A percentile compares a stretch with the other conserved stretches of the same genome.
phyloP scores from a whole-genome alignment of 2,329 filamentous ascomycete genomes.

The Dendrostoma leiphaemia region DNA sequence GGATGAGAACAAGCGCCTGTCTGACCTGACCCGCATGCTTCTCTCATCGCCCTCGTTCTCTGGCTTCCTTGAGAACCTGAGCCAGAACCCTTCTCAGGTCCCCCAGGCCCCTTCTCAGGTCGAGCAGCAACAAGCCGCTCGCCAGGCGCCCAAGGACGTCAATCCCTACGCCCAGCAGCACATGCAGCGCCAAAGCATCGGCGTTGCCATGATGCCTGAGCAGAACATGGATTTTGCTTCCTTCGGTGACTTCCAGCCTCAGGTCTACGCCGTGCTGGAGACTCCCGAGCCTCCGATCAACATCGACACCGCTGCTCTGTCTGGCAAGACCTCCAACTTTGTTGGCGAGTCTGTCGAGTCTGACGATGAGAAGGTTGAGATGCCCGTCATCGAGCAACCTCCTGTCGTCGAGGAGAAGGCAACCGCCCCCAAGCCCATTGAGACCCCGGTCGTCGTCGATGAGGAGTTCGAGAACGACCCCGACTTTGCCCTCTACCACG shows the following conservation, averaged over 20 bases:
- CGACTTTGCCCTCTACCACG: slow-evolving; percentile 59
- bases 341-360: slow-evolving; percentile 43
- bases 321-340: slow-evolving; percentile 65
- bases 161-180: slow-evolving; percentile 60
- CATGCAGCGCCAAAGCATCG: slow-evolving; percentile 64
- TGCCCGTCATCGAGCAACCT: slow-evolving; percentile 46
- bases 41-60: slow-evolving; percentile 79
- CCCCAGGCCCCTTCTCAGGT: slow-evolving; percentile 35
- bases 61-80: slow-evolving; percentile 72
- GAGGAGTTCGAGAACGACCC: slow-evolving; percentile 62
- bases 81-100: slow-evolving; percentile 52
- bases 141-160: slow-evolving; percentile 62
- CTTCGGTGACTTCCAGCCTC: slow-evolving; percentile 65
- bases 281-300: slow-evolving; percentile 58
- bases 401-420: slow-evolving; percentile 34
- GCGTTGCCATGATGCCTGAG: slow-evolving; percentile 82
- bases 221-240: slow-evolving; percentile 72
- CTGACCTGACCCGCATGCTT: slow-evolving; percentile 77
- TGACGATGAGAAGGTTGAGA: slow-evolving; percentile 56
- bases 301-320: slow-evolving; percentile 62
- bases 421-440: slow-evolving; percentile 26
- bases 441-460: slow-evolving; percentile 36
- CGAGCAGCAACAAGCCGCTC: slow-evolving; percentile 32
- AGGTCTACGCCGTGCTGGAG: slow-evolving; percentile 72
- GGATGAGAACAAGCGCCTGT: slow-evolving; percentile 81